Base-by-base conservation (phyloP, 352 stramenopile genomes). In the Globisporangium rhizosaccharum region DNA sequence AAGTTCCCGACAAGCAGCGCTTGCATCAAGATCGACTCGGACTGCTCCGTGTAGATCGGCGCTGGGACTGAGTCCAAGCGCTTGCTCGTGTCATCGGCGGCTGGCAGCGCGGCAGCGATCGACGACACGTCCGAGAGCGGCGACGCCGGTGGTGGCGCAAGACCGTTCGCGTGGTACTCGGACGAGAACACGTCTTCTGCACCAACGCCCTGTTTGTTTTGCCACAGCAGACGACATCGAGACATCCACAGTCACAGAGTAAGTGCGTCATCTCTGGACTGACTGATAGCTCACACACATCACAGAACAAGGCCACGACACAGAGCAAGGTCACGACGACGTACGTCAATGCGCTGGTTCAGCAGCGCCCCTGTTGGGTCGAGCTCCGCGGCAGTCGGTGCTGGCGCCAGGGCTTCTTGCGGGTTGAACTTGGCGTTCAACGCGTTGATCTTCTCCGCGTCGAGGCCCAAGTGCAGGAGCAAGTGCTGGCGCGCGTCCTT, bases 1-100 rank as follows among this genome's bases (percentile, higher is more conserved):
- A 99, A 99, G 75, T 99, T 98, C 42, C 97, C 97, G 7, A 99
- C 96, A 9, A 99, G 71, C 23, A 99, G 73, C 2, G 96, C 92
- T 66, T 97, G 79, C 79, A 98, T 98, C 41, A 99, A 76, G 20
- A 85, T 90, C 52, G 73, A 90, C 63, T 98, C 92, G 15, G 93
- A 97, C 54, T 95, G 77, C 59, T 91, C 80, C 14, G 90, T 95
- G 71, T 94, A 95, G 44, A 90, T 67, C 37, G 86, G 84, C 7
- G 73, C 66, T 0, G 81, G 72, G 8, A 75, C 79, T 15, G 72
- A 70, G n/a, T 91, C 73, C 7, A 95, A 49, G 37, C 82, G 86
- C 61, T 83, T 79, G 62, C 84, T 93, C 48, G 73, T 76, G 57
- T 94, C 85, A 18, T 90, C 78, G n/a, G 85, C 59, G 17, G 54